These are phyloP conservation scores for Ammopiptanthus mongolicus DNA, from an alignment of 306 rosid genomes.

Conservation along the genomic window DNA sequence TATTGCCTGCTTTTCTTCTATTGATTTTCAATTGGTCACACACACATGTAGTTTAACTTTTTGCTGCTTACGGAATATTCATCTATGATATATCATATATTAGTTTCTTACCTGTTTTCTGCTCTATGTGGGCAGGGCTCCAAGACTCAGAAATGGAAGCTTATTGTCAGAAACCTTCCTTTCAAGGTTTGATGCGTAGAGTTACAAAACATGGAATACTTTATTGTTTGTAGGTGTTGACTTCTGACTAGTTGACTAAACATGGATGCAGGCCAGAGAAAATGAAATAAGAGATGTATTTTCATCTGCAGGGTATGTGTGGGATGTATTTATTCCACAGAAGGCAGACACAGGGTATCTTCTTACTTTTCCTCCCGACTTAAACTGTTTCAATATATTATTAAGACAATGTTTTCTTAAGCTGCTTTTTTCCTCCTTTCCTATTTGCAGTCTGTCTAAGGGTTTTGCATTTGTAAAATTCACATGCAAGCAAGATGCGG, in stretches of 20 bases:
- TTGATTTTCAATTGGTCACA: constrained; percentile 9
- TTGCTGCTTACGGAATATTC: background rate
- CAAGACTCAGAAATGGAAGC: constrained; percentile 95
- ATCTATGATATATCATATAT: background rate
- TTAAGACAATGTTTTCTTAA: constrained; percentile 8
- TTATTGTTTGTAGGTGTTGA: constrained; percentile 14
- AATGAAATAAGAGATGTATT: constrained; percentile 58
- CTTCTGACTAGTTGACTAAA: constrained; percentile 31
- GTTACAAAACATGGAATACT: background rate
- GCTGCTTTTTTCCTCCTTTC: background rate
- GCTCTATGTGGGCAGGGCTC: constrained; percentile 58
- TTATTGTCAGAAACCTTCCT: constrained; percentile 87
- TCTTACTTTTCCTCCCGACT: background rate
- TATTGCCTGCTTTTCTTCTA: background rate
- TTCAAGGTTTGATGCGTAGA: constrained; percentile 59
- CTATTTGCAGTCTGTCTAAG: constrained; percentile 67
- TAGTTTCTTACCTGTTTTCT: constrained; percentile 26
- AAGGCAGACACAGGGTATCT: constrained; percentile 71
- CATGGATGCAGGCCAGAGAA: constrained; percentile 59
- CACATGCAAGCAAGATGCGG: constrained; percentile 82
- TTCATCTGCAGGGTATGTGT: constrained; percentile 75
- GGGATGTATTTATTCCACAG: constrained; percentile 81
- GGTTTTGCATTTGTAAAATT: constrained; percentile 95
- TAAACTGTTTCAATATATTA: background rate
- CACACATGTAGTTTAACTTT: background rate